A percentile compares a stretch with the other conserved stretches of the same genome.
These are phyloP conservation scores for Syzygium aqueum DNA, from an alignment of 345 rosid genomes.

Conservation along the genomic window DNA sequence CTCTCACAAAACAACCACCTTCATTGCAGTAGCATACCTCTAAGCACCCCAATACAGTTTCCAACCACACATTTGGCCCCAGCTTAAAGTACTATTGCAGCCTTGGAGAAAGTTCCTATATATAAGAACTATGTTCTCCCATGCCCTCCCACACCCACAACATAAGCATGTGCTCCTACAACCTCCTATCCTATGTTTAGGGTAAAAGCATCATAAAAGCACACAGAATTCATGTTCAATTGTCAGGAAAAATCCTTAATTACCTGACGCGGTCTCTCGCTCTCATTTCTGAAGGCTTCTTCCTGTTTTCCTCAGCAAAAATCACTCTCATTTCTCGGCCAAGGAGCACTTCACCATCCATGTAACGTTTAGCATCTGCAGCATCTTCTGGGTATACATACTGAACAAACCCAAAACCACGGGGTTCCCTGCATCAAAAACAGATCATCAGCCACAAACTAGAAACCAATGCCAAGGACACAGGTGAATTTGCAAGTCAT, in stretches of 20 bases:
- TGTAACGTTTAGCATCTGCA: slow-evolving; percentile 71
- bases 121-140: not conserved
- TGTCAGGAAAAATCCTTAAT: not conserved
- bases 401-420: slow-evolving; percentile 92
- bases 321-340: slow-evolving; percentile 76
- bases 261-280: slow-evolving; percentile 53
- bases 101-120: not conserved
- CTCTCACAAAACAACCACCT: not conserved
- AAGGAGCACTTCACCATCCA: slow-evolving; percentile 77
- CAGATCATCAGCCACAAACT: not conserved
- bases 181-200: not conserved
- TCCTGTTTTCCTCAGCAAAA: slow-evolving; percentile 87
- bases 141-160: not conserved
- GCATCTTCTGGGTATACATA: slow-evolving; percentile 82
- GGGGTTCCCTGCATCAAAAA: slow-evolving; percentile 53
- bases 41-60: not conserved
- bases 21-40: not conserved
- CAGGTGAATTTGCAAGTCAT: not conserved
- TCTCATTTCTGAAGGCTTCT: slow-evolving; percentile 92
- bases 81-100: not conserved
- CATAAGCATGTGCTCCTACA: not conserved
- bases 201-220: not conserved
- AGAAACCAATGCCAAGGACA: not conserved
- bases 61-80: not conserved
- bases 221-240: not conserved